Evolutionary conservation across 2,329 filamentous ascomycete genomes (phyloP).

Genomic region (Hawksworthiomyces lignivorus): DNA sequence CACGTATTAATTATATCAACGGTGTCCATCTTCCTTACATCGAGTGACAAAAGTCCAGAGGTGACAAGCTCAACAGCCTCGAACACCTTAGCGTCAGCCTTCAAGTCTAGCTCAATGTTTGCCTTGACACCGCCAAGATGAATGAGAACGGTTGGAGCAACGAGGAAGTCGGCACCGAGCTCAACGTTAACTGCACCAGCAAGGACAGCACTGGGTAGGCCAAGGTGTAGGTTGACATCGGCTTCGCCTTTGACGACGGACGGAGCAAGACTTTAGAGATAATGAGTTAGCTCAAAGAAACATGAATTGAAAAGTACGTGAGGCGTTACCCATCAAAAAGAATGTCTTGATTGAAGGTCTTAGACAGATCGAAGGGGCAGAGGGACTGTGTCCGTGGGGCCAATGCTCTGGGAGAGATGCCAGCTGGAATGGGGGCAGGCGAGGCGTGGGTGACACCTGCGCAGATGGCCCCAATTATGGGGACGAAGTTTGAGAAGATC

Average conservation of each 20-base stretch:
- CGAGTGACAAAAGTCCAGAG: conserved; percentile 15
- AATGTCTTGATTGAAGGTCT: conserved; percentile 14
- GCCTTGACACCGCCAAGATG: conserved; percentile 21
- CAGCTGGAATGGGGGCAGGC: conserved; percentile 1
- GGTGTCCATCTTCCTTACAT: too few relatives aligned
- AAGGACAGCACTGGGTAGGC: conserved; percentile 15
- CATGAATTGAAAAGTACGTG: too few relatives aligned
- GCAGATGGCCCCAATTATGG: conserved; percentile 12
- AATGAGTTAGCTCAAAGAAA: too few relatives aligned
- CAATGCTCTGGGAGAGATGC: background rate
- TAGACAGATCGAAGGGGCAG: conserved; percentile 12
- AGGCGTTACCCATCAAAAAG: conserved; percentile 15
- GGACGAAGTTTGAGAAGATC: conserved; percentile 10
- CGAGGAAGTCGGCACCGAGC: conserved; percentile 14
- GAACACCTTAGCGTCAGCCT: conserved; percentile 18
- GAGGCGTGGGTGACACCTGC: conserved; percentile 14
- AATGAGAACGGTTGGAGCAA: conserved; percentile 14
- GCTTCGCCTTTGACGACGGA: conserved; percentile 4
- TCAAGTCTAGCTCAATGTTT: conserved; percentile 20
- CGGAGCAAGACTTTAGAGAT: conserved; percentile 9
- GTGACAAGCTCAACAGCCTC: conserved; percentile 17
- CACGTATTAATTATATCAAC: too few relatives aligned
- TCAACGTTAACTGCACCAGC: conserved; percentile 14
- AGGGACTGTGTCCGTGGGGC: conserved; percentile 1
- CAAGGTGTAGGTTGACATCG: conserved; percentile 15